These are phyloP conservation scores for Annulohypoxylon maeteangense DNA, from an alignment of 495 filamentous ascomycete species.

Conservation along the genomic window DNA sequence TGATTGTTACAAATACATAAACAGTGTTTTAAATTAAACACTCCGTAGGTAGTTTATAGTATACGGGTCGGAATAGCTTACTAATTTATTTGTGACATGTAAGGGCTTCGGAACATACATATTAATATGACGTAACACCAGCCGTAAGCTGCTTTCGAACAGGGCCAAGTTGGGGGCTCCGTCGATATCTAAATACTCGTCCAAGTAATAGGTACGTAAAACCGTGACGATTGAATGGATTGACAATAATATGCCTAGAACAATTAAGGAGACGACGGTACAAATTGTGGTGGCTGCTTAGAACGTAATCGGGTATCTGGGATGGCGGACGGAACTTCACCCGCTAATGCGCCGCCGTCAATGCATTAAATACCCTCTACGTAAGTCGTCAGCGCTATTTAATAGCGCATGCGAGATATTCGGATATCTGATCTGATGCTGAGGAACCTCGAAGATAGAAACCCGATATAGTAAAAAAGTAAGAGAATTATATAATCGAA, in stretches of 20 bases:
- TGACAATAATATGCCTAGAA: background rate
- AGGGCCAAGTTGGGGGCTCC: background rate
- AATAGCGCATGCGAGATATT: constrained; percentile 3
- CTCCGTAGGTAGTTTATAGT: too few relatives aligned
- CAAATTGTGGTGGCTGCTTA: background rate
- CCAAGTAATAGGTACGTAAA: background rate
- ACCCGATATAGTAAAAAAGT: background rate
- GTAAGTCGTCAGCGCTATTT: constrained; percentile 4
- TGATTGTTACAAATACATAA: too few relatives aligned
- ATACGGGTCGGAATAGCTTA: too few relatives aligned
- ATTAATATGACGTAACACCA: background rate
- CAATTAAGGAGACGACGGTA: background rate
- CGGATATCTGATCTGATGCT: background rate
- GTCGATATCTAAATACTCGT: background rate
- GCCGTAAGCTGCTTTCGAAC: background rate
- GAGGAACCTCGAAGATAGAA: background rate
- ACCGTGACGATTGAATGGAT: background rate
- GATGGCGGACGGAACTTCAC: background rate
- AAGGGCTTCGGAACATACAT: background rate
- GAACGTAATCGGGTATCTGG: background rate
- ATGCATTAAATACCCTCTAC: background rate
- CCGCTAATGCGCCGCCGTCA: background rate
- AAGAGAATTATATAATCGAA: background rate
- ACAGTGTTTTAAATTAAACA: too few relatives aligned
- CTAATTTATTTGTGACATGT: background rate